Conservation (phyloP, 1,284 basidiomycete species). For the Sphagnurus paluster region DNA sequence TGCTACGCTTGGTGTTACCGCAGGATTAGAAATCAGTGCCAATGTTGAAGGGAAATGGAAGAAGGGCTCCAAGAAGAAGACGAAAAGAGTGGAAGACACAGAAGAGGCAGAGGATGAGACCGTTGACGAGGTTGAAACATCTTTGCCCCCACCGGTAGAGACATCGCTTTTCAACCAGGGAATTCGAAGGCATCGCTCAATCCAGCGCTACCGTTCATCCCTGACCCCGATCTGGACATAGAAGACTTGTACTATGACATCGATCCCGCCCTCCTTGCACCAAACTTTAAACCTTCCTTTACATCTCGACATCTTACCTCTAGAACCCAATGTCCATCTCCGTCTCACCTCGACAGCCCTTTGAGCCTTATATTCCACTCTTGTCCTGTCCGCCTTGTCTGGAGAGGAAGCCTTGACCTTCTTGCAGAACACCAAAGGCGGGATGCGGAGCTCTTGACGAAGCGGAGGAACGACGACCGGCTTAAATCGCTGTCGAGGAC, state of each 20-base stretch:
- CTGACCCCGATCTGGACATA: constrained; percentile 38
- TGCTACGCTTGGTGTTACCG: too few species aligned
- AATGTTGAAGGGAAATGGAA: constrained; percentile 32
- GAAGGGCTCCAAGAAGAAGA: constrained; percentile 42
- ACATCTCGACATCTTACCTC: too few species aligned
- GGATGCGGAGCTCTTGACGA: constrained; percentile 60
- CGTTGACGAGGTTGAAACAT: constrained; percentile 25
- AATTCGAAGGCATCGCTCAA: constrained; percentile 34
- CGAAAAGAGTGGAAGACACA: constrained; percentile 36
- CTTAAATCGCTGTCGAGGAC: constrained; percentile 41
- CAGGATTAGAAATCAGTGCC: too few species aligned
- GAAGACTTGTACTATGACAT: constrained; percentile 52
- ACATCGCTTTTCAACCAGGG: constrained; percentile 44
- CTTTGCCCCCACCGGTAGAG: constrained; percentile 29
- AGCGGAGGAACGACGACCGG: constrained; percentile 57
- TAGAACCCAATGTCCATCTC: not conserved
- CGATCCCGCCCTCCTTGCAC: constrained; percentile 52
- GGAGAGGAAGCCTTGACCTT: constrained; percentile 67
- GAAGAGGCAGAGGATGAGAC: constrained; percentile 42
- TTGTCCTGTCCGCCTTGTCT: constrained; percentile 23
- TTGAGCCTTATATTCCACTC: constrained; percentile 12
- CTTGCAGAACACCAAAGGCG: constrained; percentile 57
- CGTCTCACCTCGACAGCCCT: not conserved
- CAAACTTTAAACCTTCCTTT: constrained; percentile 21
- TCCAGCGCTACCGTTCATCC: constrained; percentile 38